A percentile compares a stretch with the other conserved stretches of the same genome.
phyloP scores from a whole-genome alignment of 1,284 basidiomycete genomes.

The Ceratobasidium sp. region DNA sequence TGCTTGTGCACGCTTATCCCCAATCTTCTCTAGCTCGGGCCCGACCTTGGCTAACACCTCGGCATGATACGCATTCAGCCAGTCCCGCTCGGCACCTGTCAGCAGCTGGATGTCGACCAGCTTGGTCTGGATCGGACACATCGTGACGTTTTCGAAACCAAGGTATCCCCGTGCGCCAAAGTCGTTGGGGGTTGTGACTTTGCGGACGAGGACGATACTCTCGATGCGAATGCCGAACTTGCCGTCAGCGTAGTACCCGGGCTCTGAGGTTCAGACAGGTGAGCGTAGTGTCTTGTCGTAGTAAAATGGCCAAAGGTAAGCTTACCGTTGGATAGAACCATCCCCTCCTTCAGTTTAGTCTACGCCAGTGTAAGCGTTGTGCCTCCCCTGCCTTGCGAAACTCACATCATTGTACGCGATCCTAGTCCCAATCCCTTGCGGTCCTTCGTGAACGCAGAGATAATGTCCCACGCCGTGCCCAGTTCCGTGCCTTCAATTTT shows the following conservation, averaged over 20 bases:
- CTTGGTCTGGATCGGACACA: conserved; percentile 92
- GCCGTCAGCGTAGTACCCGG: conserved; percentile 95
- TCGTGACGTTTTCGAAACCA: conserved; percentile 85
- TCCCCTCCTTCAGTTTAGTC: conserved; percentile 80
- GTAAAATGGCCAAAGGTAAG: neutral
- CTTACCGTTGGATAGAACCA: conserved; percentile 88
- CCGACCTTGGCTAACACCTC: conserved; percentile 82
- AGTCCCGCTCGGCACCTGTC: conserved; percentile 74
- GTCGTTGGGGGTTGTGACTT: conserved; percentile 80
- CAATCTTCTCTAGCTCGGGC: conserved; percentile 71
- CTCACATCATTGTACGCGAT: conserved; percentile 64
- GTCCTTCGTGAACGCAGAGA: conserved; percentile 94
- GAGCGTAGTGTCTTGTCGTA: conserved; percentile 3
- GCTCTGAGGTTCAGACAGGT: conserved; percentile 66
- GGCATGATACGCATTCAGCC: conserved; percentile 89
- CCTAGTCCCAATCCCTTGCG: conserved; percentile 87
- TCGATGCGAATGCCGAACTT: conserved; percentile 95
- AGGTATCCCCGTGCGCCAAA: conserved; percentile 89
- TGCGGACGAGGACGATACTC: conserved; percentile 82
- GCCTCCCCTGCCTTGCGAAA: too few relatives aligned
- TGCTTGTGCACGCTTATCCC: conserved; percentile 75
- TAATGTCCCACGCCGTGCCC: conserved; percentile 95
- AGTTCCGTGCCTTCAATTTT: conserved; percentile 77
- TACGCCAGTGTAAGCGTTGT: neutral
- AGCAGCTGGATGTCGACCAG: conserved; percentile 80